A percentile compares a stretch with the other conserved stretches of the same genome.
These are phyloP conservation scores for Sherardia arvensis DNA, from an alignment of 257 asterid genomes.

Conservation along the genomic window DNA sequence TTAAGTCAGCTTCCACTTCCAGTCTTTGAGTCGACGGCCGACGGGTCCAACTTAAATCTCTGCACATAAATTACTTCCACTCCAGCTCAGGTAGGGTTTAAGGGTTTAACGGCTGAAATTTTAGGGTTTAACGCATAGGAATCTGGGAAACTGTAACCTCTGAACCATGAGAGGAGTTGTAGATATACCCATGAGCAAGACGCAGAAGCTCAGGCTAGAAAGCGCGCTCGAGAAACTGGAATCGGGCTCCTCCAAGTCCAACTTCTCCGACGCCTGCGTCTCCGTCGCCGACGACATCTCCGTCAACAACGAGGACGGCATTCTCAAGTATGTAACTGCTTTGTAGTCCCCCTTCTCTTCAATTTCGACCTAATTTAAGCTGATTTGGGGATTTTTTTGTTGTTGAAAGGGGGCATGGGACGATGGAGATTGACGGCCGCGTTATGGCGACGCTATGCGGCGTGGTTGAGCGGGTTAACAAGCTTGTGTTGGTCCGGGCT, in stretches of 20 bases:
- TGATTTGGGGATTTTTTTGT: conserved; percentile 11
- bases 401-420: conserved; percentile 97
- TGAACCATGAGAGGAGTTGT: conserved; percentile 57
- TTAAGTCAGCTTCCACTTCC: too few species aligned
- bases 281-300: conserved; percentile 74
- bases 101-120: not conserved
- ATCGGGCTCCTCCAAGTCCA: conserved; percentile 50
- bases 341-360: not conserved
- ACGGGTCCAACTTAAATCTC: not conserved
- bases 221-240: conserved; percentile 55
- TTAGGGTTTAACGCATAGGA: not conserved
- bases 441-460: conserved; percentile 80
- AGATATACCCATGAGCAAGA: conserved; percentile 50
- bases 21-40: too few species aligned
- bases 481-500: conserved; percentile 77
- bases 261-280: conserved; percentile 74
- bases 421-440: conserved; percentile 59
- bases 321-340: conserved; percentile 50
- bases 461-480: conserved; percentile 89
- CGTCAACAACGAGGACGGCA: conserved; percentile 75
- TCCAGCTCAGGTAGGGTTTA: not conserved
- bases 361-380: not conserved
- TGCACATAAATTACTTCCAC: not conserved
- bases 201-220: conserved; percentile 61
- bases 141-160: conserved; percentile 6